Conservation (phyloP, 2,329 filamentous ascomycete genomes). For the Ceratocystis papillata region DNA sequence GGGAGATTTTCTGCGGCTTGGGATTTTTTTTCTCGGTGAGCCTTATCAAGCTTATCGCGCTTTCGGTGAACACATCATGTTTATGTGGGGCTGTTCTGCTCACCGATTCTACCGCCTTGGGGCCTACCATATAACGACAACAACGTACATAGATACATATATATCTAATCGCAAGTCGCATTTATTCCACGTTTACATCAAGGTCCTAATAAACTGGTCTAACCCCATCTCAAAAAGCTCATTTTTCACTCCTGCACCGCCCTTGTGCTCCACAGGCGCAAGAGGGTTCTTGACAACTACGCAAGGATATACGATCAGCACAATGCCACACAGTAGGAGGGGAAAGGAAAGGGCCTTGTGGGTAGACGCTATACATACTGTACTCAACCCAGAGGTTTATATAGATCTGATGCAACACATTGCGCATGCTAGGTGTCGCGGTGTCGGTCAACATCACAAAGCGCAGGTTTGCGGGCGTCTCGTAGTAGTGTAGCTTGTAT, state of each 20-base stretch:
- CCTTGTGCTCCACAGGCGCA: conserved; percentile 56
- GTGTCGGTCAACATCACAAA: conserved; percentile 95
- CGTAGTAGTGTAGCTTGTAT: conserved; percentile 98
- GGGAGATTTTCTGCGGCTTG: conserved; percentile 17
- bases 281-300: conserved; percentile 61
- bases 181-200: conserved; percentile 40
- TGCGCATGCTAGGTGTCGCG: conserved; percentile 76
- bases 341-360: background rate
- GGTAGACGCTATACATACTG: conserved; percentile 40
- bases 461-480: conserved; percentile 89
- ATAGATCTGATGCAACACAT: conserved; percentile 95
- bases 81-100: background rate
- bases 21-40: conserved; percentile 23
- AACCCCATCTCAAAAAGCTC: conserved; percentile 61
- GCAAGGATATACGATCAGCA: background rate
- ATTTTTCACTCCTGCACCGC: conserved; percentile 58
- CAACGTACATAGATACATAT: background rate
- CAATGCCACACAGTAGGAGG: background rate
- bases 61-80: conserved; percentile 15
- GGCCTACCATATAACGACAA: background rate
- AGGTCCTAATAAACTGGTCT: conserved; percentile 63
- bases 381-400: conserved; percentile 98
- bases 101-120: conserved; percentile 13
- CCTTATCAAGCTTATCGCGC: conserved; percentile 19
- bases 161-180: background rate